Conservation (phyloP, 768 basidiomycete genomes). For the Tephrocybe rancida region DNA sequence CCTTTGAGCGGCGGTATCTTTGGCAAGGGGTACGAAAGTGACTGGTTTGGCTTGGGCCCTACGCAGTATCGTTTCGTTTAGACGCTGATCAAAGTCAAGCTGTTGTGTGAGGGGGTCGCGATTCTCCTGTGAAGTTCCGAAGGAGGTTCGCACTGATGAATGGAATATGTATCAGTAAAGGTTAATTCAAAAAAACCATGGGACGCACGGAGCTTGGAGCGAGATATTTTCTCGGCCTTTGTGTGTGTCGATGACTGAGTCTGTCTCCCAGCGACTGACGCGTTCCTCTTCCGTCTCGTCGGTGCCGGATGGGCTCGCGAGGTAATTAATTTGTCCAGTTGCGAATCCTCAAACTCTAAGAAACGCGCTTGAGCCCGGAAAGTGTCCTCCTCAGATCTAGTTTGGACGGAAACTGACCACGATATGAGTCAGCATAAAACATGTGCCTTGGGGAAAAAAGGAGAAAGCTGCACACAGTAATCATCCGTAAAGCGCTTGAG, state of each 20-base stretch:
- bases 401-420: slow-evolving; percentile 1
- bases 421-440: neutral
- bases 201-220: no score
- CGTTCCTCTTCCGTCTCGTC: neutral
- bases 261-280: neutral
- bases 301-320: neutral
- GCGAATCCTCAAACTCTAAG: neutral
- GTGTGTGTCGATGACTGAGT: no score
- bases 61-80: no score
- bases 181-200: no score
- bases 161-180: no score
- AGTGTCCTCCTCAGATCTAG: neutral
- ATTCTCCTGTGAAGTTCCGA: no score
- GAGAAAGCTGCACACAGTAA: neutral
- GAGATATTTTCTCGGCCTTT: no score
- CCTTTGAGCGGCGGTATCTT: slow-evolving; percentile 4
- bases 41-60: neutral
- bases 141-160: no score
- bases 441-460: neutral
- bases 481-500: neutral
- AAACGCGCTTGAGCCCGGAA: neutral
- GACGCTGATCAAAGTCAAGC: neutral
- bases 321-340: neutral
- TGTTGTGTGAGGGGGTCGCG: neutral
- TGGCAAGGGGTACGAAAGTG: neutral